Percentiles rank a stretch among this genome's conserved stretches.
Conservation (phyloP, 2,329 filamentous ascomycete species). For the Aspergillus sp. region DNA sequence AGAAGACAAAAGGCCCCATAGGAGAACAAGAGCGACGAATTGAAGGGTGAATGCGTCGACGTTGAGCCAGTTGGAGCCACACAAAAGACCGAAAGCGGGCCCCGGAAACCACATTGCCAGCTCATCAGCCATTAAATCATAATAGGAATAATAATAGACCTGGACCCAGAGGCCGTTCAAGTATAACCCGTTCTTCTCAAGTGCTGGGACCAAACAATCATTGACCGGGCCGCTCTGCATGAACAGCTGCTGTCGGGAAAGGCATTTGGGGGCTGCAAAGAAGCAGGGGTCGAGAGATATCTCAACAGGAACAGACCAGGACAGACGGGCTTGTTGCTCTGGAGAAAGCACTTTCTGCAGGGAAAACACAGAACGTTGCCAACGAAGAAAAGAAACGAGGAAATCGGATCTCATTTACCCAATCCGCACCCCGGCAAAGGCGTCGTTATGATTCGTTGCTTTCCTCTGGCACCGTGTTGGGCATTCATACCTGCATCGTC, state of each 20-base stretch:
- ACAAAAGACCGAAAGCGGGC: constrained; percentile 16
- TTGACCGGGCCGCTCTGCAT: constrained; percentile 26
- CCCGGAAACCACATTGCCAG: constrained; percentile 22
- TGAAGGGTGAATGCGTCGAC: constrained; percentile 13
- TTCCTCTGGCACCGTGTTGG: constrained; percentile 30
- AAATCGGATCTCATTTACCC: constrained; percentile 1
- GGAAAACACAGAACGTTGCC: constrained; percentile 14
- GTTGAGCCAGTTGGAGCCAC: constrained; percentile 11
- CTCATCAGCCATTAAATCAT: constrained; percentile 21
- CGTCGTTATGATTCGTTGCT: constrained; percentile 28
- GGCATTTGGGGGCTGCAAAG: background rate
- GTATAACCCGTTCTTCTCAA: constrained; percentile 7
- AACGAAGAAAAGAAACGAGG: constrained; percentile 16
- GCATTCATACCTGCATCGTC: constrained; percentile 37
- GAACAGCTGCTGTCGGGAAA: constrained; percentile 13
- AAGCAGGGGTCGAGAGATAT: background rate
- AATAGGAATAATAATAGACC: background rate
- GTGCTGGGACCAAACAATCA: constrained; percentile 14
- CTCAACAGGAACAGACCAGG: too few relatives aligned
- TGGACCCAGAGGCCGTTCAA: constrained; percentile 1
- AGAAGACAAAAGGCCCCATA: constrained; percentile 7
- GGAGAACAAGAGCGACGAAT: constrained; percentile 15
- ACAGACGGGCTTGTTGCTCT: too few relatives aligned
- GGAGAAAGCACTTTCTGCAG: constrained; percentile 11
- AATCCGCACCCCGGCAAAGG: constrained; percentile 6